A percentile compares a stretch with the other conserved stretches of the same genome.
phyloP scores from a whole-genome alignment of 2,329 filamentous ascomycete genomes.

The Colletotrichum sansevieriae region DNA sequence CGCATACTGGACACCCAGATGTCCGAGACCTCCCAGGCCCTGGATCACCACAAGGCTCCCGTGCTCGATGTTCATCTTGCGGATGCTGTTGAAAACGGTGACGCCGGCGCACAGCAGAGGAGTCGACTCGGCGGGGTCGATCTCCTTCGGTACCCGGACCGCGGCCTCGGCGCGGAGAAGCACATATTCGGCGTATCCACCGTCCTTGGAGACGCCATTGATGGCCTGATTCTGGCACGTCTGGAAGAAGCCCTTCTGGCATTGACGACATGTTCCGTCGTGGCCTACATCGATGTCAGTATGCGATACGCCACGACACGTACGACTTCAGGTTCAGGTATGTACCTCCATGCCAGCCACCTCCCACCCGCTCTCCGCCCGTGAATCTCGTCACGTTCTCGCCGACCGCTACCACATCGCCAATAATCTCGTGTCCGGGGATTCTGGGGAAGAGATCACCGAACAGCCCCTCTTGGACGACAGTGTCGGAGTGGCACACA shows the following conservation, averaged over 20 bases:
- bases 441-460: conserved; percentile 71
- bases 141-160: conserved; percentile 65
- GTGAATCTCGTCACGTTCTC: conserved; percentile 69
- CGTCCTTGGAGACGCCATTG: conserved; percentile 76
- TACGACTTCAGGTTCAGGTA: background rate
- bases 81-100: conserved; percentile 72
- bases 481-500: conserved; percentile 75
- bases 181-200: conserved; percentile 77
- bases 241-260: conserved; percentile 74
- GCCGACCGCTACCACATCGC: conserved; percentile 73
- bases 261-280: conserved; percentile 71
- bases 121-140: conserved; percentile 66
- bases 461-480: conserved; percentile 61
- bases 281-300: conserved; percentile 59
- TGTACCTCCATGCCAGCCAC: conserved; percentile 74
- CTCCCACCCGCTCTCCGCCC: conserved; percentile 72
- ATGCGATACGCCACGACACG: background rate
- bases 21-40: conserved; percentile 81
- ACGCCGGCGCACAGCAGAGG: conserved; percentile 75
- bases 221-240: conserved; percentile 73
- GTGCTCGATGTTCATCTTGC: conserved; percentile 65
- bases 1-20: conserved; percentile 83
- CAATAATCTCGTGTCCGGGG: conserved; percentile 80
- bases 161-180: conserved; percentile 71
- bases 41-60: conserved; percentile 71